Evolutionary conservation across 176 grass and related monocot species (phyloP), one percentile per base, ranked within the genome.

Genomic region (Juncus inflexus): DNA sequence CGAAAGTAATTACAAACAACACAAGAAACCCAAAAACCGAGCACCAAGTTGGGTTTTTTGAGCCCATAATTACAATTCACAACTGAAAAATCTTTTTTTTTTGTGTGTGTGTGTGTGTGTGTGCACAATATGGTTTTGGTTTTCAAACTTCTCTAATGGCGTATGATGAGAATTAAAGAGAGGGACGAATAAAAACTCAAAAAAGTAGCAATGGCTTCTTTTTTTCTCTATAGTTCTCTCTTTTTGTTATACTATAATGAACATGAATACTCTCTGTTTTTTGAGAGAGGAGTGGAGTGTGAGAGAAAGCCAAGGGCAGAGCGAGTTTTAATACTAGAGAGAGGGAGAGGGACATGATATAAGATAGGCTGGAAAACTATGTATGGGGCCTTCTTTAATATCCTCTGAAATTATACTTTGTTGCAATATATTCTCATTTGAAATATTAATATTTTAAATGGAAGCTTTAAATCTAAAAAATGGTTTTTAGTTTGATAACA

Each of bases 241-340:
- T 60, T 40, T 71, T 49, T 38, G 68, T 40, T 56, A 9, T 47
- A 47, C 9, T 47, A 28, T 28, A 28, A 28, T 28, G 19, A 28
- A 28, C 50, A 38, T 42, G 58, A 9, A 50, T 59, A 71, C 54
- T 71, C 39, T 56, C 40, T 15, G 37, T 59, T 75, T 66, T 84
- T 82, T 70, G 51, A 77, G 50, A 36, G 56, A 76, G 80, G 62
- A 41, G 50, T n/a, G 12, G 16, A 52, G 60, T 43, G 1, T 38
- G 12, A 15, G 85, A 69, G 67, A 78, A 66, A 68, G 66, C 81
- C 72, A 50, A 28, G 81, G 43, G 64, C 11, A 19, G 69, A 62
- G 77, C 62, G 43, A 83, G 82, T 49, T 78, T 78, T 78, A 71
- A 71, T 71, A 71, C 68, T 71, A 19, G 58, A 70, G 50, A 53